phyloP scores from a whole-genome alignment of 73 alveolate species.

The Breviolum minutum region DNA sequence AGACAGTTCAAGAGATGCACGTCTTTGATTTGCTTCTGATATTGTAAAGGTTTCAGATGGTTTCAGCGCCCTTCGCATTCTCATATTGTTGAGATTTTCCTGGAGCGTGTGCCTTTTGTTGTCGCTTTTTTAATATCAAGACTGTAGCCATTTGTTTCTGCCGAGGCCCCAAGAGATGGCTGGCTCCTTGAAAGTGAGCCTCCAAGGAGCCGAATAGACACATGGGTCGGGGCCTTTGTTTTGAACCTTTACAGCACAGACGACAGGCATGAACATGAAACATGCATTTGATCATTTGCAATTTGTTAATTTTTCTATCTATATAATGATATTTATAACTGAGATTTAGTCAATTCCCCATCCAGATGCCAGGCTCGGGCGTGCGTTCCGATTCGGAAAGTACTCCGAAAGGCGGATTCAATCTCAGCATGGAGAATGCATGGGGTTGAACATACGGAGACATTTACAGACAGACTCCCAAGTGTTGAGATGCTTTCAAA shows the following conservation, averaged over 20 bases:
- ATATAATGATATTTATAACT: not conserved
- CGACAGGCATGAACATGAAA: not conserved
- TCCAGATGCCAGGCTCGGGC: conserved; percentile 71
- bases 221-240: not conserved
- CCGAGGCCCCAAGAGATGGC: conserved; percentile 67
- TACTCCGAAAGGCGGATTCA: conserved; percentile 17
- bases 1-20: too few relatives aligned
- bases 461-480: too few relatives aligned
- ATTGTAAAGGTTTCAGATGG: too few relatives aligned
- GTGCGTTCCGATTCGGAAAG: conserved; percentile 57
- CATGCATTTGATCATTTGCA: not conserved
- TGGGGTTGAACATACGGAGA: not conserved
- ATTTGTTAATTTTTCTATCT: not conserved
- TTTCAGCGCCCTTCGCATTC: too few relatives aligned
- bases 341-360: not conserved
- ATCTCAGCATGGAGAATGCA: not conserved
- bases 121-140: not conserved
- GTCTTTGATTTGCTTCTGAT: too few relatives aligned
- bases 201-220: conserved; percentile 45
- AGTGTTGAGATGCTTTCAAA: too few relatives aligned
- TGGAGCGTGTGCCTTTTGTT: not conserved
- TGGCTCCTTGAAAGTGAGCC: conserved; percentile 85
- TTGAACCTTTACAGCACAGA: not conserved
- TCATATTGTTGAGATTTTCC: too few relatives aligned
- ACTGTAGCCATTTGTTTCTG: not conserved